Conservation (phyloP, 352 stramenopile genomes). For the Aphanomyces cochlioides region DNA sequence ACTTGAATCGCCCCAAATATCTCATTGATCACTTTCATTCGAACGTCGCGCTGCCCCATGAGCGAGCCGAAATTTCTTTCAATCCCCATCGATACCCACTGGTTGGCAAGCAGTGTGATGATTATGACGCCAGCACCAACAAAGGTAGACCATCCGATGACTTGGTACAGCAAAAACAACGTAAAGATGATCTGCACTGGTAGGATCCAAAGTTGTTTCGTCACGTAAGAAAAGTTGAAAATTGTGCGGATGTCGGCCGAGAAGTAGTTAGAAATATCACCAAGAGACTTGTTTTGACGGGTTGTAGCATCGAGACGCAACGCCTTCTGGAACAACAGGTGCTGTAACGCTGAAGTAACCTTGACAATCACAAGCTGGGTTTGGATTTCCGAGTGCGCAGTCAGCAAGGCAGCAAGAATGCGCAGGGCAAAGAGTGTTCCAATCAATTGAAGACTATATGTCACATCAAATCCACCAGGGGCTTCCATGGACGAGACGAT, state of each 20-base stretch:
- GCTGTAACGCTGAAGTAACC: slow-evolving; percentile 64
- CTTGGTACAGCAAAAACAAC: too few species aligned
- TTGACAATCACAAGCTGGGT: slow-evolving; percentile 58
- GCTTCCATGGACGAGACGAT: slow-evolving; percentile 41
- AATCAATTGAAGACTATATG: slow-evolving; percentile 43
- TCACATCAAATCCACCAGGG: slow-evolving; percentile 32
- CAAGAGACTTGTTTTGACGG: slow-evolving; percentile 41
- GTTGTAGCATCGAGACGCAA: slow-evolving; percentile 43
- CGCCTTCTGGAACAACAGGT: slow-evolving; percentile 71
- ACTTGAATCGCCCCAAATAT: too few species aligned
- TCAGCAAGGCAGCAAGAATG: slow-evolving; percentile 58
- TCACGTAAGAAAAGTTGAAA: slow-evolving; percentile 36
- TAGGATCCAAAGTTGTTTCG: slow-evolving; percentile 1
- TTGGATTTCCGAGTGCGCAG: slow-evolving; percentile 55
- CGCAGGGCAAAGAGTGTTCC: slow-evolving; percentile 36
- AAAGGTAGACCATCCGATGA: too few species aligned
- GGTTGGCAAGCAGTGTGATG: too few species aligned
- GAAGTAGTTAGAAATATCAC: slow-evolving; percentile 63
- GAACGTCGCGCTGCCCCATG: too few species aligned
- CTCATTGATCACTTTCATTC: too few species aligned
- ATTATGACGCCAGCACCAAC: too few species aligned
- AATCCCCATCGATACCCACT: too few species aligned
- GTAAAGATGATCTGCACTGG: slow-evolving; percentile 19
- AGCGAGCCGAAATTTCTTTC: too few species aligned
- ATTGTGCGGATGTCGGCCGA: slow-evolving; percentile 56